Evolutionary conservation across 2,329 filamentous ascomycete genomes (phyloP), one percentile per base, ranked within the genome.

Genomic region (Neurospora sp.): DNA sequence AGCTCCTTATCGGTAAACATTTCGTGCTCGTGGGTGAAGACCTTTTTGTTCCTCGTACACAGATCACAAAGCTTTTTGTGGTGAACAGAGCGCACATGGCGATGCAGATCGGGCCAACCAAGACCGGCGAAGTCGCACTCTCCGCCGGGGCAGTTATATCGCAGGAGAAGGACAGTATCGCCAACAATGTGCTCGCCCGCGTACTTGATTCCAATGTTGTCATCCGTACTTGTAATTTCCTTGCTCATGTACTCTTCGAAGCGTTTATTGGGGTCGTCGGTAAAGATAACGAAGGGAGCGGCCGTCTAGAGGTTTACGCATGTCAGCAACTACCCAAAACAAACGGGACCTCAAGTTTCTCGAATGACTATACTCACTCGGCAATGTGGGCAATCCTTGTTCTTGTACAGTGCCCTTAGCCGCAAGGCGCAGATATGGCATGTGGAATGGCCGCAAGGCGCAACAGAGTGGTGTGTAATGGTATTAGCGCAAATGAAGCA

Each of bases 401-500:
- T 96, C 84, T 97, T 98, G 82, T 98, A 99, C 66, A 99, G 83
- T 0, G 95, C 96, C 75, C 96, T 88, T 87, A 98, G 88, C 71
- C 96, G 88, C 75, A 99, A 82, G 10, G 93, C 91, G 80, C 96
- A 99, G 74, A 98, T 97, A 81, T 99, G 96, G 79, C 96, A 99
- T 67, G 95, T 97, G 70, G 92, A 88, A 81, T 99, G 96, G 80
- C 97, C 98, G 82, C 96, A 99, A 23, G 96, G 95, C 39, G 94
- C 90, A 73, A 99, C 89, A 10, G 94, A 91, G 76, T 93, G 90
- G 82, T 98, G 93, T 67, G 91, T 89, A 67, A 99, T 90, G 2
- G 90, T 88, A 74, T 94, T 97, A 70, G 96, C 95, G 81, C 96
- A 99, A 77, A 99, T 99, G 81, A 98, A 98, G 87, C 96, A 99